phyloP scores from a whole-genome alignment of 2,329 filamentous ascomycete genomes.

The Aspergillus spinulosporus region DNA sequence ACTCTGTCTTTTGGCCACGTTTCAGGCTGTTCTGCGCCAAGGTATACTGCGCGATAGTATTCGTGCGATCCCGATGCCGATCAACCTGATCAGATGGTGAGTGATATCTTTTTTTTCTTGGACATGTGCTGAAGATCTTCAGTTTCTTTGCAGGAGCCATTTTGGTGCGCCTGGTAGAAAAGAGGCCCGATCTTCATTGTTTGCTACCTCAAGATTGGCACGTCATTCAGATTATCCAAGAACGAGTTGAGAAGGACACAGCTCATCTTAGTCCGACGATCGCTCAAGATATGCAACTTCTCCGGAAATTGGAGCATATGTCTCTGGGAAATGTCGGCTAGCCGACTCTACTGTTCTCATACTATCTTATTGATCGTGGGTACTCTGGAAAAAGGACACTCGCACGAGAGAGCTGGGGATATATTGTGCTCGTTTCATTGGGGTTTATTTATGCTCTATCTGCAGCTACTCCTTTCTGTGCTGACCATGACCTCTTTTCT shows the following conservation, averaged over 20 bases:
- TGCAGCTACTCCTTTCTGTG: too few relatives aligned
- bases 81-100: background rate
- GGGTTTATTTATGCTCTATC: too few relatives aligned
- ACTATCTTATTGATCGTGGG: too few relatives aligned
- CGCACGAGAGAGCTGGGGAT: too few relatives aligned
- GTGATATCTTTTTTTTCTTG: background rate
- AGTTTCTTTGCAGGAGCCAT: conserved; percentile 2
- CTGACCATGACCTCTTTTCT: background rate
- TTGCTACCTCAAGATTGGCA: background rate
- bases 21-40: background rate
- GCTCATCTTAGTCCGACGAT: background rate
- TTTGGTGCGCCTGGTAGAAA: background rate
- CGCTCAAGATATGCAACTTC: background rate
- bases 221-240: background rate
- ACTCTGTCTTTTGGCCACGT: background rate
- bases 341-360: too few relatives aligned
- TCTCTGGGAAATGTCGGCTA: background rate
- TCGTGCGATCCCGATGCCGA: background rate
- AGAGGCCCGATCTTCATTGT: background rate
- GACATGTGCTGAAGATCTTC: background rate
- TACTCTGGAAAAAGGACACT: too few relatives aligned
- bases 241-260: conserved; percentile 1
- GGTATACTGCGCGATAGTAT: background rate
- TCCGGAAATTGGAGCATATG: background rate
- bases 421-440: too few relatives aligned